Conservation (phyloP, 208 protist species). For the Trypanosoma caninum region DNA sequence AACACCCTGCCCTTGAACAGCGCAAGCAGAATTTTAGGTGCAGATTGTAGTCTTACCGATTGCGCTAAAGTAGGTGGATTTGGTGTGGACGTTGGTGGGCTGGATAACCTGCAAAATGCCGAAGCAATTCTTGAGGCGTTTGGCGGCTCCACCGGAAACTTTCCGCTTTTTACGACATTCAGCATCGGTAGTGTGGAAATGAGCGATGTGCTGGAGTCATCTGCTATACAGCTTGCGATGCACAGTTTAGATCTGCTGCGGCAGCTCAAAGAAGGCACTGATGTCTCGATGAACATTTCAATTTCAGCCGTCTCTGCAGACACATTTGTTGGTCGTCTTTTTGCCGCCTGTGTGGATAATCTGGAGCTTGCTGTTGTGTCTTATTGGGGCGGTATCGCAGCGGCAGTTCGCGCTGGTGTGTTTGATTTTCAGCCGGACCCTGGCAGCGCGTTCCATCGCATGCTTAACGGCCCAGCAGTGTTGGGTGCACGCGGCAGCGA, state of each 20-base stretch:
- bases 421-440: conserved; percentile 20
- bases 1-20: too few species aligned
- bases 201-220: conserved; percentile 60
- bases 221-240: conserved; percentile 60
- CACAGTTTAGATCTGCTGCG: conserved; percentile 53
- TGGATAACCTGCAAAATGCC: conserved; percentile 10
- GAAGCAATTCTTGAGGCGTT: conserved; percentile 58
- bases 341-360: conserved; percentile 47
- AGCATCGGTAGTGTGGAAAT: conserved; percentile 52
- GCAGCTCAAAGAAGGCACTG: conserved; percentile 52
- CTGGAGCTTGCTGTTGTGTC: conserved; percentile 72
- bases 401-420: conserved; percentile 17
- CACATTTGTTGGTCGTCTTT: conserved; percentile 58
- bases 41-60: conserved; percentile 8
- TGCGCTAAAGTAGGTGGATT: conserved; percentile 27
- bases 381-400: conserved; percentile 79
- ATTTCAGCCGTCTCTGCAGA: conserved; percentile 28
- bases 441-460: conserved; percentile 12
- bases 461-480: conserved; percentile 23
- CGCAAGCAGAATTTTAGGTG: neutral
- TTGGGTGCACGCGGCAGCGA: neutral
- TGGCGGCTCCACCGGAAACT: conserved; percentile 48
- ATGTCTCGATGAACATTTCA: conserved; percentile 54
- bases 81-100: conserved; percentile 4
- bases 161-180: conserved; percentile 54